Evolutionary conservation across 192 early-diverging fungal species (phyloP), one percentile per base, ranked within the genome.

Genomic region (Pecoramyces ruminantium): DNA sequence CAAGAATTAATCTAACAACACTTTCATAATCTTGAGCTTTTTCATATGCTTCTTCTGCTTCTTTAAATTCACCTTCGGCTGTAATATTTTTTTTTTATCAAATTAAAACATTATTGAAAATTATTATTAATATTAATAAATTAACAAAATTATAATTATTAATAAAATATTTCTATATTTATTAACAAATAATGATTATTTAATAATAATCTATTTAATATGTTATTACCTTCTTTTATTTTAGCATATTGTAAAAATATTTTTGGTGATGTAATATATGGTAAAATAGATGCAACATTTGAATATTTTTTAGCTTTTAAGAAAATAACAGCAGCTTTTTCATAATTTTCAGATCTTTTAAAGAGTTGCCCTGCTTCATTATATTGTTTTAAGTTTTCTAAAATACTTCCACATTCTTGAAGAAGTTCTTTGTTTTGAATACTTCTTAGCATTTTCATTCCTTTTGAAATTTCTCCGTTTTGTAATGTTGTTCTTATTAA

Each of bases 11-110:
- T 11, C 88, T 82, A 13, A 86, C 87, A 27, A 87, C 85, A 78
- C 85, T 86, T 78, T 88, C 88, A 81, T 83, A 88, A 80, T 88
- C 87, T 38, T 86, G 83, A 13, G 87, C 89, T 38, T 82, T 82
- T 77, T 90, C 88, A 84, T 89, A 90, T 3, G 89, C 89, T 3
- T 77, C 29, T 3, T 86, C 87, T 9, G 89, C 89, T 83, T 90
- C 89, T 40, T 79, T 77, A 80, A 83, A 86, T 67, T 86, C 83
- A 25, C 82, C 82, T 39, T 82, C 58, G 18, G 87, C 86, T 82
- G 39, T 30, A 85, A 5, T 29, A n/a, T 29, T 15, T 14, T 30
- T n/a, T n/a, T n/a, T 83, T 84, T 38, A 83, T 77, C n/a, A 34
- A 34, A 34, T 34, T 34, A 34, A 34, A 6, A 6, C 11, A 34